Evolutionary conservation across 2,329 filamentous ascomycete genomes (phyloP).

Genomic region (Sphaerulina vaccinii): DNA sequence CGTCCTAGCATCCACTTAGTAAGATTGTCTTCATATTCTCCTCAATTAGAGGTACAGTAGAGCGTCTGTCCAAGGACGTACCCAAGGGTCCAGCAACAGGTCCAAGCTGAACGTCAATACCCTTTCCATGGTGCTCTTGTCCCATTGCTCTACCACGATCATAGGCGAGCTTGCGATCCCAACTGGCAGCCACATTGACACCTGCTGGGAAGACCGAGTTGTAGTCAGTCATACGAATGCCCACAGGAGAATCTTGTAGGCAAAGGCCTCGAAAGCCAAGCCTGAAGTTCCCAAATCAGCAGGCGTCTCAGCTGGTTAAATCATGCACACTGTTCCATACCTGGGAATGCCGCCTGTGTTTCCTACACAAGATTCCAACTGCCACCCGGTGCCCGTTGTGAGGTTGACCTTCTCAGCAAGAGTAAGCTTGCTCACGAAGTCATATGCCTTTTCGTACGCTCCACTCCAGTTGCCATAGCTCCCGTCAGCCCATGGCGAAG

Average conservation of each 20-base stretch:
- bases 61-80: too few relatives aligned
- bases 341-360: too few relatives aligned
- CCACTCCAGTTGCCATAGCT: conserved; percentile 47
- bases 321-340: too few relatives aligned
- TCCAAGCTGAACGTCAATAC: conserved; percentile 66
- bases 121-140: conserved; percentile 36
- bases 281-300: conserved; percentile 28
- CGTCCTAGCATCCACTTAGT: too few relatives aligned
- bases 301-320: too few relatives aligned
- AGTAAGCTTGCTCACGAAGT: conserved; percentile 36
- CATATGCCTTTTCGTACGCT: conserved; percentile 34
- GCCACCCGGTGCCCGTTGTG: conserved; percentile 49
- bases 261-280: conserved; percentile 44
- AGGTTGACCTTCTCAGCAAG: conserved; percentile 39
- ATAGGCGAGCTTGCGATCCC: conserved; percentile 40
- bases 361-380: conserved; percentile 38
- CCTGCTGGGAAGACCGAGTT: conserved; percentile 45
- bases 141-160: conserved; percentile 38
- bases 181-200: conserved; percentile 46
- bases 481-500: conserved; percentile 32
- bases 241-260: conserved; percentile 44
- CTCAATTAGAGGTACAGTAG: too few relatives aligned
- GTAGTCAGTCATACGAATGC: conserved; percentile 43
- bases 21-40: too few relatives aligned
- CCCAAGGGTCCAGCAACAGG: conserved; percentile 62